Percentiles rank a stretch among this genome's conserved stretches.
phyloP scores from a whole-genome alignment of 208 protist genomes.

The Leishmania martiniquensis region DNA sequence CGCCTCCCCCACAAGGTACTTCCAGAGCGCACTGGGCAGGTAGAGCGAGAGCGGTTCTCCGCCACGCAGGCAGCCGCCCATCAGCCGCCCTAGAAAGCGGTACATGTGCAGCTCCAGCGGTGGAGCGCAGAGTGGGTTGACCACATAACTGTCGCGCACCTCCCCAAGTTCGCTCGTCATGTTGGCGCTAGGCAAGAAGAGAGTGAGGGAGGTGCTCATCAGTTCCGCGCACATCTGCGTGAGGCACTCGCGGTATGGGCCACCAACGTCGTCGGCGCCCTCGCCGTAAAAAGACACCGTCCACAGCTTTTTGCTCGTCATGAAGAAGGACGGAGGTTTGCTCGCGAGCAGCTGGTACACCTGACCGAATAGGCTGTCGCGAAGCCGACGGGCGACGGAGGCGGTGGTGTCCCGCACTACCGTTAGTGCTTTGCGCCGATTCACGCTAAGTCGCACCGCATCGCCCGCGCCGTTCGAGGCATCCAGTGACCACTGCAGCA shows the following conservation, averaged over 20 bases:
- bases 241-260: slow-evolving; percentile 92
- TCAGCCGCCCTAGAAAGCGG: slow-evolving; percentile 92
- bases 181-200: slow-evolving; percentile 93
- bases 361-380: slow-evolving; percentile 89
- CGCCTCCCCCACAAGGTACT: slow-evolving; percentile 78
- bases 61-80: slow-evolving; percentile 95
- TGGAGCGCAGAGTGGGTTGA: slow-evolving; percentile 52
- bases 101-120: slow-evolving; percentile 76
- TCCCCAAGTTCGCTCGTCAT: slow-evolving; percentile 66
- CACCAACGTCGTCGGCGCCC: slow-evolving; percentile 94
- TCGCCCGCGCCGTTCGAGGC: slow-evolving; percentile 59
- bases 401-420: slow-evolving; percentile 51
- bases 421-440: slow-evolving; percentile 80
- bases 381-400: slow-evolving; percentile 44
- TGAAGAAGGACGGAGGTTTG: slow-evolving; percentile 67
- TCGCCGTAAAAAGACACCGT: slow-evolving; percentile 87
- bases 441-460: slow-evolving; percentile 76
- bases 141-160: slow-evolving; percentile 81
- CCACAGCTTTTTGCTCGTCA: slow-evolving; percentile 86
- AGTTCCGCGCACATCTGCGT: slow-evolving; percentile 91
- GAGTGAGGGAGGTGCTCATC: slow-evolving; percentile 72
- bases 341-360: slow-evolving; percentile 72
- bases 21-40: slow-evolving; percentile 92
- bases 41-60: slow-evolving; percentile 92
- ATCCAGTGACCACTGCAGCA: slow-evolving; percentile 47